Evolutionary conservation across 768 basidiomycete genomes (phyloP).

Genomic region (Boletus subcaerulescens): DNA sequence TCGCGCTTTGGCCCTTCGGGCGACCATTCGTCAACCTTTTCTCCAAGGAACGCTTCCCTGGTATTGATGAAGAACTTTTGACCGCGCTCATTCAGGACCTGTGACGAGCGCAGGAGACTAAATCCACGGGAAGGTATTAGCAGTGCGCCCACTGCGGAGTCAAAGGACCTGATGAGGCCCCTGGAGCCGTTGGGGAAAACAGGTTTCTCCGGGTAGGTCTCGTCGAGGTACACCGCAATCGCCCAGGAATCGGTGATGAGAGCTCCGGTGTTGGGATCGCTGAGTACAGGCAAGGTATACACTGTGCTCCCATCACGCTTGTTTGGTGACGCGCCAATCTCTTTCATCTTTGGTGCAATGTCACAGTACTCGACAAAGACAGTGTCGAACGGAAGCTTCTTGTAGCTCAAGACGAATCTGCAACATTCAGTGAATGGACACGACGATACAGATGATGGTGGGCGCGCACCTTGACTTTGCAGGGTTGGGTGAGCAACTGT

Average conservation of each 20-base stretch:
- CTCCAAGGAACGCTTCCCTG: constrained; percentile 32
- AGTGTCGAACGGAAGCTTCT: constrained; percentile 33
- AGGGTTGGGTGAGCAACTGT: constrained; percentile 36
- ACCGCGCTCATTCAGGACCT: constrained; percentile 34
- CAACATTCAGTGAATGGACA: neutral
- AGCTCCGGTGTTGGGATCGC: constrained; percentile 30
- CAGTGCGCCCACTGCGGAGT: neutral
- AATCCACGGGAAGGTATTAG: constrained; percentile 1
- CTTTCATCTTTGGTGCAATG: constrained; percentile 23
- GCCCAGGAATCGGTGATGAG: constrained; percentile 30
- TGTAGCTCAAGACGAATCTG: constrained; percentile 33
- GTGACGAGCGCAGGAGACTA: constrained; percentile 20
- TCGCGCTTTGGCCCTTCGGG: constrained; percentile 30
- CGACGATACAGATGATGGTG: neutral
- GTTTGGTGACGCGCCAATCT: constrained; percentile 25
- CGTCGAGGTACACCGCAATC: constrained; percentile 38
- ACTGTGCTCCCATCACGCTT: constrained; percentile 17
- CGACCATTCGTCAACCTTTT: constrained; percentile 38
- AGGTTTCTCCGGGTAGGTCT: constrained; percentile 32
- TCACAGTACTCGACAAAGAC: constrained; percentile 36
- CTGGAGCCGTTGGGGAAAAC: constrained; percentile 24
- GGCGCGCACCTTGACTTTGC: constrained; percentile 34
- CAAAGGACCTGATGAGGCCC: constrained; percentile 24
- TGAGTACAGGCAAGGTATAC: constrained; percentile 35
- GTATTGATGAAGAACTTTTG: constrained; percentile 37